A percentile compares a stretch with the other conserved stretches of the same genome.
Conservation (phyloP, 148 eudicot genomes). For the Amaranthus cruentus region DNA sequence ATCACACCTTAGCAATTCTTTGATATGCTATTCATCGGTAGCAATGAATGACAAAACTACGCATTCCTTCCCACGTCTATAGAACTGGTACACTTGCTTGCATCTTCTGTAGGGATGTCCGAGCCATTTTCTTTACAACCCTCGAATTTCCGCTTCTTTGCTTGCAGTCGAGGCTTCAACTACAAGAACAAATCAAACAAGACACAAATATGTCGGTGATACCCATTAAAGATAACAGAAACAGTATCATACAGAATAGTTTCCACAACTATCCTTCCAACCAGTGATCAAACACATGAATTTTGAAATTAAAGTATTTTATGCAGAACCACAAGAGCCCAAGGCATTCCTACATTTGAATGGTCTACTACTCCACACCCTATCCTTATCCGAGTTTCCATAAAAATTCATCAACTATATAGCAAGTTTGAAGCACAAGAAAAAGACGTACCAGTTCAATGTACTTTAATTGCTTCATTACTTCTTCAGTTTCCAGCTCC, state of each 20-base stretch:
- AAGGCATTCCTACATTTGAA: background rate
- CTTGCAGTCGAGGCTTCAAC: constrained; percentile 53
- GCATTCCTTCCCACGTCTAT: constrained; percentile 5
- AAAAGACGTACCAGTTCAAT: constrained; percentile 60
- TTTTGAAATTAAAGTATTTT: background rate
- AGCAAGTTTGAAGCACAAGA: background rate
- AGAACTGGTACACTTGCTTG: constrained; percentile 26
- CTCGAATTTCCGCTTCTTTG: constrained; percentile 41
- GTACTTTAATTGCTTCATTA: constrained; percentile 79
- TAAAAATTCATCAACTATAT: background rate
- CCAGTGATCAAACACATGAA: background rate
- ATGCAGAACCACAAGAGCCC: background rate
- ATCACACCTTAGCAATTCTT: constrained; percentile 9
- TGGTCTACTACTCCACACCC: background rate
- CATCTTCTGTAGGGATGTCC: constrained; percentile 13
- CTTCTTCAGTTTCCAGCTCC: constrained; percentile 81
- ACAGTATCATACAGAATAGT: background rate
- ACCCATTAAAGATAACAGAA: background rate
- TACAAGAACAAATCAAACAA: constrained; percentile 28
- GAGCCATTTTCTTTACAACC: constrained; percentile 15
- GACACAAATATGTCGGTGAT: background rate
- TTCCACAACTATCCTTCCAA: background rate
- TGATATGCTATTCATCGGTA: background rate
- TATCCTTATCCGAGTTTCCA: background rate
- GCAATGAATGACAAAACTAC: background rate